Evolutionary conservation across 371 early-diverging fungal genomes (phyloP).

Genomic region (Actinomucor elegans): DNA sequence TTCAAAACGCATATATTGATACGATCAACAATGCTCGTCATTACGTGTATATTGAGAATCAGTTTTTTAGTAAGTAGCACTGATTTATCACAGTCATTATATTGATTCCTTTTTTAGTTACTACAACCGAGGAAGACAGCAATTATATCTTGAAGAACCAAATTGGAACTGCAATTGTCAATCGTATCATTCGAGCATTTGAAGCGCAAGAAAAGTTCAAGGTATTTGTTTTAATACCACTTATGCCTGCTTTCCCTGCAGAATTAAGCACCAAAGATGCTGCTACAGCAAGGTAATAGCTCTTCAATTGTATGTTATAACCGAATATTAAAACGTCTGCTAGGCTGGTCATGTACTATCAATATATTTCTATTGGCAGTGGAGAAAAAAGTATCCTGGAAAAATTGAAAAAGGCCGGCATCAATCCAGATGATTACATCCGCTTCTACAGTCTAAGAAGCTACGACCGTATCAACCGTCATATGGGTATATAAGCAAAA

Average conservation of each 20-base stretch:
- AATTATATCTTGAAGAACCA: slow-evolving; percentile 65
- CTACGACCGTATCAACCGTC: slow-evolving; percentile 58
- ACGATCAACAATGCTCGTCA: slow-evolving; percentile 75
- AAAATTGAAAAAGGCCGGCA: slow-evolving; percentile 48
- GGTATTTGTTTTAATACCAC: slow-evolving; percentile 86
- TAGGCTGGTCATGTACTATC: slow-evolving; percentile 72
- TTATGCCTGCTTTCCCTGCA: slow-evolving; percentile 90
- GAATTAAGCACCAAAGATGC: slow-evolving; percentile 77
- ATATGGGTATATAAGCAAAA: too few species aligned
- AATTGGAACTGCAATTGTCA: slow-evolving; percentile 77
- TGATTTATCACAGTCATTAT: not conserved
- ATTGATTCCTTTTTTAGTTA: slow-evolving; percentile 39
- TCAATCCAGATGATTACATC: slow-evolving; percentile 67
- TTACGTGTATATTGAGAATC: slow-evolving; percentile 95
- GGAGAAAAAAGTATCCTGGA: slow-evolving; percentile 64
- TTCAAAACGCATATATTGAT: slow-evolving; percentile 81
- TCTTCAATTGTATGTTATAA: not conserved
- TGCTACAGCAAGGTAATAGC: slow-evolving; percentile 61
- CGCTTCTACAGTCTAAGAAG: slow-evolving; percentile 69
- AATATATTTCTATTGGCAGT: slow-evolving; percentile 72
- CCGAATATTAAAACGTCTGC: slow-evolving; percentile 1
- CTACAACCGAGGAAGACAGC: slow-evolving; percentile 54
- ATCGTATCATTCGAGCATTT: slow-evolving; percentile 79
- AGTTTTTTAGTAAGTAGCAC: slow-evolving; percentile 81
- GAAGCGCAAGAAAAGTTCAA: slow-evolving; percentile 68